Conservation (phyloP, 2,329 filamentous ascomycete genomes). For the Orbilia ellipsospora region DNA sequence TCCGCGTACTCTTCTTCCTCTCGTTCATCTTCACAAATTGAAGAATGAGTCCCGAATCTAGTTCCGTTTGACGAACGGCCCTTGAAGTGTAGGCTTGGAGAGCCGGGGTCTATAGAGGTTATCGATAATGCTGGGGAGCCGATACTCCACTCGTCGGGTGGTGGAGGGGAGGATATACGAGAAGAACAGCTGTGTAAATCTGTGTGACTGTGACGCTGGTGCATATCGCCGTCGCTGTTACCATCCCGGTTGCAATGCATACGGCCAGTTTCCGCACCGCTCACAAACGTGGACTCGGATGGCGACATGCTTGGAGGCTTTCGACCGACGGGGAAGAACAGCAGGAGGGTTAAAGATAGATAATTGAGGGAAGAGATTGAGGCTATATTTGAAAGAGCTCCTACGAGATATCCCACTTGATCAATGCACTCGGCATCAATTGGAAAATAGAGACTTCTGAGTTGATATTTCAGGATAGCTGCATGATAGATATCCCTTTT, state of each 20-base stretch:
- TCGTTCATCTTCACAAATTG: not conserved
- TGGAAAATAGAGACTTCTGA: not conserved
- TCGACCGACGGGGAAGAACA: not conserved
- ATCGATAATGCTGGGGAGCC: slow-evolving; percentile 48
- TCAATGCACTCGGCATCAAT: slow-evolving; percentile 25
- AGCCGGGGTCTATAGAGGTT: slow-evolving; percentile 45
- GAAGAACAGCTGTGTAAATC: slow-evolving; percentile 31
- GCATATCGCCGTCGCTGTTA: not conserved
- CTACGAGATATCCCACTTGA: not conserved
- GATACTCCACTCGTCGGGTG: slow-evolving; percentile 30
- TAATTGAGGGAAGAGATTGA: not conserved
- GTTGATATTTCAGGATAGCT: slow-evolving; percentile 22
- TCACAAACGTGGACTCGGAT: not conserved
- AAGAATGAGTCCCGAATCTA: not conserved
- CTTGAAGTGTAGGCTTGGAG: slow-evolving; percentile 40
- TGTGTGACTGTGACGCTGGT: not conserved
- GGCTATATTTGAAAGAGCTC: slow-evolving; percentile 14
- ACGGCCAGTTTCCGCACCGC: not conserved
- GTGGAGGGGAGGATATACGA: slow-evolving; percentile 11
- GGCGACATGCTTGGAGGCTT: slow-evolving; percentile 19
- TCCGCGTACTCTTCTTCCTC: not conserved
- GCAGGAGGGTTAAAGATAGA: not conserved
- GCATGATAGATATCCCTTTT: slow-evolving; percentile 3
- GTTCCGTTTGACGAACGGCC: not conserved
- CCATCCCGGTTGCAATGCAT: not conserved